Evolutionary conservation across 106 monocot genomes (phyloP).

Genomic region (Vanilla planifolia): DNA sequence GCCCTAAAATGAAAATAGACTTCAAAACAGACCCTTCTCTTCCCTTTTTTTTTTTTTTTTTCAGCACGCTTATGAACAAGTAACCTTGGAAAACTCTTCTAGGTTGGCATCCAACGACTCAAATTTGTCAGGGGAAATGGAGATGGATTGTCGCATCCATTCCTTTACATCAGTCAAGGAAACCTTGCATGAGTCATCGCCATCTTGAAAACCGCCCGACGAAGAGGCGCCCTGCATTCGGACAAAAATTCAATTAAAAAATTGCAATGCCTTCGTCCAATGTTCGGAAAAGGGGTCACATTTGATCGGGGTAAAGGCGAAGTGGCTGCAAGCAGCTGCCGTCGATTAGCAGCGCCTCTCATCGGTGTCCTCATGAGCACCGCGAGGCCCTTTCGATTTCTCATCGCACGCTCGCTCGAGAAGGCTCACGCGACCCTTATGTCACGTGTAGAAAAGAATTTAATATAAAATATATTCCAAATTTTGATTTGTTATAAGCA

Average conservation of each 20-base stretch:
- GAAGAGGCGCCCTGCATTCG: not conserved
- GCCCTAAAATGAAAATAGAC: constrained; percentile 21
- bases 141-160: constrained; percentile 44
- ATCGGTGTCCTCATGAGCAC: constrained; percentile 58
- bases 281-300: not conserved
- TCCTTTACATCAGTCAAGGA: constrained; percentile 38
- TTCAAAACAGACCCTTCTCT: not conserved
- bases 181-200: not conserved
- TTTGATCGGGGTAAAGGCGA: constrained; percentile 2
- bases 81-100: constrained; percentile 41
- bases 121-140: constrained; percentile 19
- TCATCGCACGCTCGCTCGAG: constrained; percentile 44
- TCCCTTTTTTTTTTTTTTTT: no score
- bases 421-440: no score
- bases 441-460: no score
- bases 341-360: constrained; percentile 10
- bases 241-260: constrained; percentile 3
- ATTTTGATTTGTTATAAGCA: no score
- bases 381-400: constrained; percentile 42
- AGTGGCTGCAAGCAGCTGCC: not conserved
- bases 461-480: no score
- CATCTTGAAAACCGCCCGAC: not conserved
- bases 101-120: constrained; percentile 33
- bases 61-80: not conserved
- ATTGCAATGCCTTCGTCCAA: not conserved